Conservation (phyloP, 257 asterid species). For the Solanum acaule region DNA sequence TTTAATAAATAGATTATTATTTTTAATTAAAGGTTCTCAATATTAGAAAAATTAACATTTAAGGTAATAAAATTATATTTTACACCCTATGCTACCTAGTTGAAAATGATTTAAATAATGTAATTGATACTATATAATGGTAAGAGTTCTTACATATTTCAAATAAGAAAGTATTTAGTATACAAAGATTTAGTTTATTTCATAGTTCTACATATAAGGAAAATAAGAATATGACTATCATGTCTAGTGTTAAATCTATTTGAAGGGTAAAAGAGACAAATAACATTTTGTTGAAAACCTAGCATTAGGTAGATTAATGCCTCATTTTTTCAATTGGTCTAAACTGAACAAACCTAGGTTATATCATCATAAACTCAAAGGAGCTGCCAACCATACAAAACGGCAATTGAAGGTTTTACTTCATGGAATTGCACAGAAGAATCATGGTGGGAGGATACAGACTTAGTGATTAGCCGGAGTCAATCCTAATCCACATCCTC, state of each 20-base stretch:
- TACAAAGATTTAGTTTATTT: not conserved
- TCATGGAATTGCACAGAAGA: not conserved
- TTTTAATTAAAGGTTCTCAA: not conserved
- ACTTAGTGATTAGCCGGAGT: not conserved
- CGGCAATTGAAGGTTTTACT: not conserved
- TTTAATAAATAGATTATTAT: not conserved
- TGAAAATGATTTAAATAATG: too few species aligned
- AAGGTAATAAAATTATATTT: not conserved
- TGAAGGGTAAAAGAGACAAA: not conserved
- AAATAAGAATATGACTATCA: not conserved
- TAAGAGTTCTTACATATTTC: too few species aligned
- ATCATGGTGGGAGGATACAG: not conserved
- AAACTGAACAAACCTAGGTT: not conserved
- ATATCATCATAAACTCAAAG: not conserved
- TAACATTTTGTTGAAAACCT: not conserved
- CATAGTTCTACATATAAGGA: not conserved
- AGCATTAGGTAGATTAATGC: not conserved
- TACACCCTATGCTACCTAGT: not conserved
- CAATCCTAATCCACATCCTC: not conserved
- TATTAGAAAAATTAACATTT: too few species aligned
- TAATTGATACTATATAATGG: too few species aligned
- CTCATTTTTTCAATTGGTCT: not conserved
- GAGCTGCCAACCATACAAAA: too few species aligned
- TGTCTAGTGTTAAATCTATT: not conserved
- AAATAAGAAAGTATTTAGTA: not conserved